Evolutionary conservation across 2,329 filamentous ascomycete species (phyloP), one percentile per base, ranked within the genome.

Genomic region (Monilinia vaccinii-corymbosi): DNA sequence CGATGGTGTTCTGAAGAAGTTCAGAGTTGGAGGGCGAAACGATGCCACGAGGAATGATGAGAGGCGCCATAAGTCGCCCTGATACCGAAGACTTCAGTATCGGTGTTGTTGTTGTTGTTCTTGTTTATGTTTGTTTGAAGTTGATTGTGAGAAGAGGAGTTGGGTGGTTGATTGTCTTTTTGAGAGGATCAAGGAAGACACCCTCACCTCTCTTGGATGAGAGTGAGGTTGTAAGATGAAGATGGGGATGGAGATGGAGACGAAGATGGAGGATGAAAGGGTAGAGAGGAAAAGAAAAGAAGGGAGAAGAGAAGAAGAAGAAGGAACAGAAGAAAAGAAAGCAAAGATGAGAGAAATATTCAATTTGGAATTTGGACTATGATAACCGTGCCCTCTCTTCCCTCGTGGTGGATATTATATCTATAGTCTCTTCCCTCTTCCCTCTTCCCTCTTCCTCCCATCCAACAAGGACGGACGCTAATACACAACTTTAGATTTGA

Each of bases 1-100:
- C 66, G 32, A 68, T 62, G 1, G 63, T 62, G 40, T 67, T 67
- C n/a, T 59, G 47, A 16, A 67, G 58, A 4, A 68, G 48, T 38
- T 68, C 63, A 1, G 52, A 11, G 32, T 62, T 64, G 1, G 60
- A 60, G 4, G 67, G 66, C 50, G 56, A 63, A n/a, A 63, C 58
- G 23, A 58, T 56, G 11, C 63, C 62, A 7, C 62, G 58, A 40
- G 55, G 23, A 21, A 55, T n/a, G 18, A 48, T n/a, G 18, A 48
- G 9, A 36, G 46, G 28, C 8, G 40, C 31, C 57, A 60, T 49
- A 6, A 18, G 13, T 28, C 14, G 6, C 25, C 25, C 25, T 28
- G 8, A 23, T 21, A 6, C 21, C 7, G 34, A 50, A 11, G 18
- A 38, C 45, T 50, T 28, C 8, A 31, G 18, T 40, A 13, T 31